Conservation (phyloP, 495 filamentous ascomycete species). For the Talaromyces nanjingensis region DNA sequence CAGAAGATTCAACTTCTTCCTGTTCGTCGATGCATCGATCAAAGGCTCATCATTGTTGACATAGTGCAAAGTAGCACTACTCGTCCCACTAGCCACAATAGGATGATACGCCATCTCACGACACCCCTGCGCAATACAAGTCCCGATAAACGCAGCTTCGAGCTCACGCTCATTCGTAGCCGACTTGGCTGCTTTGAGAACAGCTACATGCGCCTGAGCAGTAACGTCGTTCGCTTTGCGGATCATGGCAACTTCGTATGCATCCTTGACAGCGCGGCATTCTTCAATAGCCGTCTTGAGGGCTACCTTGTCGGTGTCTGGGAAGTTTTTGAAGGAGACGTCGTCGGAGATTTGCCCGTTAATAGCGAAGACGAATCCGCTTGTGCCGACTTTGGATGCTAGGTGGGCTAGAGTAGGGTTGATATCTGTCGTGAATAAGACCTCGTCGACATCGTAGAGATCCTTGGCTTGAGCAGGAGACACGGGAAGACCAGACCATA, state of each 20-base stretch:
- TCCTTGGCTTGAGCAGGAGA: conserved; percentile 63
- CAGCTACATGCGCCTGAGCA: conserved; percentile 64
- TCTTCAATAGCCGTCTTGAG: conserved; percentile 74
- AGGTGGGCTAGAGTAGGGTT: conserved; percentile 52
- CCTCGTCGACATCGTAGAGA: conserved; percentile 78
- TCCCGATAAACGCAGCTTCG: conserved; percentile 66
- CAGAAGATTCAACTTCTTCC: conserved; percentile 64
- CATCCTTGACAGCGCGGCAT: conserved; percentile 72
- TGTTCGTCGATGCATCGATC: conserved; percentile 24
- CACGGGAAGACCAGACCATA: conserved; percentile 89
- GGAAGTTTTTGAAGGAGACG: conserved; percentile 57
- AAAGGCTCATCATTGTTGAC: conserved; percentile 66
- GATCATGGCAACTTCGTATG: conserved; percentile 77
- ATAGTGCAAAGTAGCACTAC: conserved; percentile 84
- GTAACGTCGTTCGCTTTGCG: conserved; percentile 77
- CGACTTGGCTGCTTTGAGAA: conserved; percentile 56
- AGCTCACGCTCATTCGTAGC: conserved; percentile 77
- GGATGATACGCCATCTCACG: conserved; percentile 77
- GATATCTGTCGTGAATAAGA: conserved; percentile 61
- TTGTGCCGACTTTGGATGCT: conserved; percentile 34
- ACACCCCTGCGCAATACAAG: conserved; percentile 68
- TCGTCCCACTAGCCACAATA: conserved; percentile 70
- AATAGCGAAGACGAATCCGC: conserved; percentile 60
- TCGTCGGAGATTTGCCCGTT: conserved; percentile 59
- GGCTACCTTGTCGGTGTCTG: conserved; percentile 49